Evolutionary conservation across 2,329 filamentous ascomycete genomes (phyloP).

Genomic region (Fusarium graminum): DNA sequence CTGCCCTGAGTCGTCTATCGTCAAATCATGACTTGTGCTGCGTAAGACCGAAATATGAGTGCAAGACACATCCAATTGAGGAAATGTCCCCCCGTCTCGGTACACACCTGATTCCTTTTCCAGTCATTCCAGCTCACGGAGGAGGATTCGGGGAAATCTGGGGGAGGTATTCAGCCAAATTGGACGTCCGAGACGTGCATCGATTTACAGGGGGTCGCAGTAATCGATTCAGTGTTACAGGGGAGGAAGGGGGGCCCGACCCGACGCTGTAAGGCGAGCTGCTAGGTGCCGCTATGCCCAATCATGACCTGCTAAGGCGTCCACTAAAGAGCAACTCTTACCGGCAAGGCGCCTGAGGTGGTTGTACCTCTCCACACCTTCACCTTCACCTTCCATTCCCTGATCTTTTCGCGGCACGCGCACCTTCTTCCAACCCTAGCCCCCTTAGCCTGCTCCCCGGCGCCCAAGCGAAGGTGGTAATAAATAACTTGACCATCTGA

Average conservation of each 20-base stretch:
- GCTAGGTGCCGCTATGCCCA: slow-evolving; percentile 20
- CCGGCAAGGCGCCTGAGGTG: slow-evolving; percentile 17
- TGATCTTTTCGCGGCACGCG: slow-evolving; percentile 38
- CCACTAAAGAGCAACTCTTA: slow-evolving; percentile 32
- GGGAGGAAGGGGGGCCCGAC: slow-evolving; percentile 9
- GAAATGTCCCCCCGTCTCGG: slow-evolving; percentile 16
- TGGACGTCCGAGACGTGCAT: slow-evolving; percentile 12
- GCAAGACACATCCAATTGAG: slow-evolving; percentile 32
- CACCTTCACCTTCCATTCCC: slow-evolving; percentile 1
- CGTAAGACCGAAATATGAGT: slow-evolving; percentile 32
- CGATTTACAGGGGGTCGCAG: slow-evolving; percentile 17
- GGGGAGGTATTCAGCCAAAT: slow-evolving; percentile 31
- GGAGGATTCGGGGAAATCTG: slow-evolving; percentile 18
- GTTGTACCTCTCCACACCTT: slow-evolving; percentile 27
- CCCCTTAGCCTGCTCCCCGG: not conserved
- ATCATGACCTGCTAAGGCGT: not conserved
- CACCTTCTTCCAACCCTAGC: slow-evolving; percentile 21
- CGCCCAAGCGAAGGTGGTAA: not conserved
- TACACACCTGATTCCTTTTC: slow-evolving; percentile 16
- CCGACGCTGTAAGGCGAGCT: slow-evolving; percentile 24
- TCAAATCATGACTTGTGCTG: slow-evolving; percentile 3
- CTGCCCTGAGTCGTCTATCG: slow-evolving; percentile 9
- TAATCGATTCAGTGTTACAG: not conserved
- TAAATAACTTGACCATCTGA: no score
- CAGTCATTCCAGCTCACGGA: slow-evolving; percentile 35